Percentiles rank a stretch among this genome's conserved stretches.
Evolutionary conservation across 495 filamentous ascomycete species (phyloP).

Genomic region (Neurospora sp.): DNA sequence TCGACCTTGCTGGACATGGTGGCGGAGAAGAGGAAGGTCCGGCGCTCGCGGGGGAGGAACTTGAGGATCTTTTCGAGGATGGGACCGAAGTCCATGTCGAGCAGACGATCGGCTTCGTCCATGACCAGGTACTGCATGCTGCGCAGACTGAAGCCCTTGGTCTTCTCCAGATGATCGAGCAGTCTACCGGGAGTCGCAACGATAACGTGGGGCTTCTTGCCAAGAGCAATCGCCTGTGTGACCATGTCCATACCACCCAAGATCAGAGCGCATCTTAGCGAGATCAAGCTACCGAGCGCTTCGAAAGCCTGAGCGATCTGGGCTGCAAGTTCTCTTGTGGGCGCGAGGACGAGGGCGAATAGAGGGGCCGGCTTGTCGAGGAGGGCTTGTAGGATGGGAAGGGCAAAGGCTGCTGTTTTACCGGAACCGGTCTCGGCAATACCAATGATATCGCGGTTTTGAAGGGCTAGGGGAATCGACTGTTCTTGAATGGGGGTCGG

Average conservation of each 20-base stretch:
- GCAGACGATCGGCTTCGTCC: conserved; percentile 83
- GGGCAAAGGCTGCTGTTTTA: conserved; percentile 82
- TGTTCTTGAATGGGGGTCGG: conserved; percentile 72
- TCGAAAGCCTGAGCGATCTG: conserved; percentile 84
- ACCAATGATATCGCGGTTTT: conserved; percentile 80
- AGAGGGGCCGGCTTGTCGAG: conserved; percentile 74
- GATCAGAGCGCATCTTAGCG: conserved; percentile 65
- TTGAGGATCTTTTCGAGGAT: conserved; percentile 88
- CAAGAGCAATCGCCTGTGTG: conserved; percentile 74
- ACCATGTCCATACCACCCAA: conserved; percentile 96
- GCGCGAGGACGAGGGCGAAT: conserved; percentile 74
- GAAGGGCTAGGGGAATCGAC: conserved; percentile 70
- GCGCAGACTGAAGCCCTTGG: conserved; percentile 77
- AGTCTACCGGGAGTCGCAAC: conserved; percentile 85
- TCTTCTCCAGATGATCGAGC: conserved; percentile 91
- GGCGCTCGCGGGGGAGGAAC: conserved; percentile 68
- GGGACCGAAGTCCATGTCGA: conserved; percentile 91
- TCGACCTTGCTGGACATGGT: conserved; percentile 92
- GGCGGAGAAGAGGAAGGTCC: conserved; percentile 86
- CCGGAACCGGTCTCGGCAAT: conserved; percentile 90
- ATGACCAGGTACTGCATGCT: conserved; percentile 78
- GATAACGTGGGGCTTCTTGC: conserved; percentile 84
- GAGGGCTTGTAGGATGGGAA: conserved; percentile 80
- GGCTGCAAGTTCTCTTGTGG: conserved; percentile 83
- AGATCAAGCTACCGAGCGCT: conserved; percentile 71